Conservation (phyloP, 2,329 filamentous ascomycete genomes). For the Alternaria postmessia region DNA sequence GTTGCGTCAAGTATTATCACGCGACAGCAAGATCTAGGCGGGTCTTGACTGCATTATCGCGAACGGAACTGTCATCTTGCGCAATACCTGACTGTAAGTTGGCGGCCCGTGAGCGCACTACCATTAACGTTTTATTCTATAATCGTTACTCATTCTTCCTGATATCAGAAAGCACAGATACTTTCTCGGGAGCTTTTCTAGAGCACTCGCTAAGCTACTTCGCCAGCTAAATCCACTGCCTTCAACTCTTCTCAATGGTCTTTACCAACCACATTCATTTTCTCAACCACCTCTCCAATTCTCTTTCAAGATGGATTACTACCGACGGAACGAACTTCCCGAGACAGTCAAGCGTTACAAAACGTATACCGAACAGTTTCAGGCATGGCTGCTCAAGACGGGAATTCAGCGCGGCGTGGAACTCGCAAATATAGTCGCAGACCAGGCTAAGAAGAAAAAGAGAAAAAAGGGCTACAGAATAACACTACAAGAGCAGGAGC, state of each 20-base stretch:
- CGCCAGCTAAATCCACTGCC: background rate
- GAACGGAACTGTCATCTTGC: background rate
- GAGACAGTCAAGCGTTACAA: conserved; percentile 30
- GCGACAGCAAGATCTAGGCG: background rate
- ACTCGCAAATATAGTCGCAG: conserved; percentile 3
- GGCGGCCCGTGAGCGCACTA: background rate
- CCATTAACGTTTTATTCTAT: background rate
- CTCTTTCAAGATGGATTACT: conserved; percentile 22
- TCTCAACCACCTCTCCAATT: background rate
- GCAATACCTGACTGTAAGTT: background rate
- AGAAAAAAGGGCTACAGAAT: conserved; percentile 16
- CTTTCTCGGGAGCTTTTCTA: background rate
- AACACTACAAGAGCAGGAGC: conserved; percentile 8
- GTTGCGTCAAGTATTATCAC: background rate
- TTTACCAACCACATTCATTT: background rate
- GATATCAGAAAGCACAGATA: conserved; percentile 1
- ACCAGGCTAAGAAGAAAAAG: conserved; percentile 7
- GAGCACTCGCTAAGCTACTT: background rate
- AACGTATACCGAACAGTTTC: conserved; percentile 17
- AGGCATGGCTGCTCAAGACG: conserved; percentile 25
- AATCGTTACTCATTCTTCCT: background rate
- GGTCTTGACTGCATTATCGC: background rate
- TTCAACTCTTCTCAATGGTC: background rate
- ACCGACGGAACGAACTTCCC: conserved; percentile 24
- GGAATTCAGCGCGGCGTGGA: conserved; percentile 23